Base-by-base conservation (phyloP, 176 grass and related monocot genomes). In the Phyllostachys edulis region DNA sequence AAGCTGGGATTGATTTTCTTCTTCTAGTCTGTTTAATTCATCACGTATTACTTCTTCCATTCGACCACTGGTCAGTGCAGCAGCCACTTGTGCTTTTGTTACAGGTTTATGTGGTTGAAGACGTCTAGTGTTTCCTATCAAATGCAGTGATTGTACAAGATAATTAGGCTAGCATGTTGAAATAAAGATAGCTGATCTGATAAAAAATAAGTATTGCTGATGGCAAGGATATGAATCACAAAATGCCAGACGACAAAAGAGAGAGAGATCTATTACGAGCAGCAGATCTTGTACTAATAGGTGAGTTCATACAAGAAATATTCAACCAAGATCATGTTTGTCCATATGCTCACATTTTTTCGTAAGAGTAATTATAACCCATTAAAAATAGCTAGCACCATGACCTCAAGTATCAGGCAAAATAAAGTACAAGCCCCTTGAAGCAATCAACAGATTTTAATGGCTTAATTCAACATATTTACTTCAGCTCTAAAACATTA, bases 21-120 rank as follows among this genome's bases (percentile, higher is more conserved):
- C 74, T 69, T 96, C 89, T 61, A 94, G 66, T 88, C 78, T 95
- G 80, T 77, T 88, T 68, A 96, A 44, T 78, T 99, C 96, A 85
- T 81, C 74, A 20, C 32, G 63, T 75, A 96, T 86, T 84, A 74
- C 79, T 50, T 94, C 88, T 82, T 88, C 88, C 88, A 94, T 99
- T 89, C 91, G 81, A 60, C 96, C 96, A 89, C 81, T 87, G 71
- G 85, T 92, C 44, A 99, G 67, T 47, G 91, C 91, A 82, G 92
- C 91, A 42, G 96, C 96, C 60, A 86, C 93, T 82, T 99, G 96
- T 56, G 89, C 96, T 89, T 92, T 99, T 59, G 90, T 99, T 77
- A 96, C 93, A 84, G 91, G 91, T 78, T 86, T 99, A 79, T 89
- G 76, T 59, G 91, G 96, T 88, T 90, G 93, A 84, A 99, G 93